Evolutionary conservation across 1,284 basidiomycete species (phyloP).

Genomic region (Sporisorium sorghi): DNA sequence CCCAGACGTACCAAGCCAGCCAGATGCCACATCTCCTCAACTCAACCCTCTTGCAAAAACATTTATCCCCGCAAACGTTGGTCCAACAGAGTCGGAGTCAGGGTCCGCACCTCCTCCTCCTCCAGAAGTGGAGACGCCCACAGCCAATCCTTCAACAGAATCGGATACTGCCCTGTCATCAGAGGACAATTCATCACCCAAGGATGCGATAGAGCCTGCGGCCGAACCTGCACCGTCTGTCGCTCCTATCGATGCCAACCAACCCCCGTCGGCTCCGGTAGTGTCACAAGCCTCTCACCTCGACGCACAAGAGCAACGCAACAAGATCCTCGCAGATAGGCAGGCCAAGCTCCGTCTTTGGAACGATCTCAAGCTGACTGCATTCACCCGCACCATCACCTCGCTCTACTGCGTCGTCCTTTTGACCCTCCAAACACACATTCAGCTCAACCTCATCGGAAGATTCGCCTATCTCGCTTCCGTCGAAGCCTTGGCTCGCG

Average conservation of each 20-base stretch:
- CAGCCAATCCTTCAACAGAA: conserved; percentile 1
- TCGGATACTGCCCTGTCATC: conserved; percentile 5
- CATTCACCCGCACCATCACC: conserved; percentile 86
- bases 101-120: not conserved
- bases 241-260: not conserved
- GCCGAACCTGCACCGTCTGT: not conserved
- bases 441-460: conserved; percentile 86
- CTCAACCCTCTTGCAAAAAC: conserved; percentile 47
- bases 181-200: not conserved
- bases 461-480: conserved; percentile 82
- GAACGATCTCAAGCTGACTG: conserved; percentile 70
- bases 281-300: conserved; percentile 20
- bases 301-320: conserved; percentile 44
- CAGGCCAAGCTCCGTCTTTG: conserved; percentile 63
- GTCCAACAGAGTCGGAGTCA: not conserved
- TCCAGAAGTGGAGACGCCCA: not conserved
- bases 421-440: conserved; percentile 81
- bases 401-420: conserved; percentile 84
- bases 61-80: conserved; percentile 30
- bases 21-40: conserved; percentile 28
- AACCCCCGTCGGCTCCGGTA: not conserved
- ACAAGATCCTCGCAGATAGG: conserved; percentile 36
- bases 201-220: not conserved
- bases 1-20: conserved; percentile 2
- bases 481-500: conserved; percentile 72